Base-by-base conservation (phyloP, 495 filamentous ascomycete genomes). In the Podospora australis region DNA sequence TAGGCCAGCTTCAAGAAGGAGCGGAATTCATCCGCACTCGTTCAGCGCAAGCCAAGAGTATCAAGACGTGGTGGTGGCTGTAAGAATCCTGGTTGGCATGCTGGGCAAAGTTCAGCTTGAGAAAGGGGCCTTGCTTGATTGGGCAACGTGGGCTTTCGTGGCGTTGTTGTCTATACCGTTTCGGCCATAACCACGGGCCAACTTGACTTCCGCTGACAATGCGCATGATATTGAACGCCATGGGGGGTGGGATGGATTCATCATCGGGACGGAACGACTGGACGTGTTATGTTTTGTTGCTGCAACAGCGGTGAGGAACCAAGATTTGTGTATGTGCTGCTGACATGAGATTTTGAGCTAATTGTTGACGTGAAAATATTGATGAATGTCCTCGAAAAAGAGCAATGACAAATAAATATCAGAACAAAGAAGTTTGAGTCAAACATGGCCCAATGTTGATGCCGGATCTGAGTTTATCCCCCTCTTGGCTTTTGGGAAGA, bases 161-260 rank as follows among this genome's bases (percentile, higher is more conserved):
- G 50, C 50, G 39, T 40, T 21, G 3, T 11, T 3, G 9, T 35
- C 22, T 6, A 19, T 41, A 13, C 23, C 6, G 2, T 17, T n/a
- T 13, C 7, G 17, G 29, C n/a, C 16, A 17, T 19, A 19, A 13
- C 10, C 34, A 44, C 53, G 44, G 48, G 21, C 39, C 53, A 55
- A 55, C 44, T 44, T 45, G 20, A 10, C n/a, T 30, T 41, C 54
- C 30, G 52, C 52, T 46, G 46, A 46, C 46, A 39, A 4, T 16
- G 0, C 8, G 17, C 1, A 34, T n/a, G 10, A 16, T 32, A 17
- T 13, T 40, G 17, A 24, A 13, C 11, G 38, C 34, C 34, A 36
- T 36, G 8, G 14, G 16, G 11, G 11, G 26, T n/a, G n/a, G n/a
- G n/a, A n/a, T n/a, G n/a, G n/a, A n/a, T n/a, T n/a, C n/a, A n/a